Evolutionary conservation across 2,329 filamentous ascomycete species (phyloP).

Genomic region (Nectriaceae sp.): DNA sequence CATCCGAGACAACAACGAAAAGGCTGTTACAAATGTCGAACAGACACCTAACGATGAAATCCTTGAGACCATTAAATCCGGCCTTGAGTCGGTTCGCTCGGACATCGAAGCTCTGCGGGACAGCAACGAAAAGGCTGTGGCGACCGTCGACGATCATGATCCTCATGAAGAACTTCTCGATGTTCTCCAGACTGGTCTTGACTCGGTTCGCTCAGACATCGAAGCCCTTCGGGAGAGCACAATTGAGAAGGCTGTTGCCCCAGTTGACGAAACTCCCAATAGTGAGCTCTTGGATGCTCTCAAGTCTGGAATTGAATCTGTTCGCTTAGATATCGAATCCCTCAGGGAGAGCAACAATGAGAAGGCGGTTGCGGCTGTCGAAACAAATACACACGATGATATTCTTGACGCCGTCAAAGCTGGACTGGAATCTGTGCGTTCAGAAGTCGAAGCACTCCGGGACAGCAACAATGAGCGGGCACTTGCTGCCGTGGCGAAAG

Average conservation of each 20-base stretch:
- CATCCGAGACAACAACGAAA: constrained; percentile 66
- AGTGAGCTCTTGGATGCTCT: constrained; percentile 80
- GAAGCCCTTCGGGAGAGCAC: constrained; percentile 67
- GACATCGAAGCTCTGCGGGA: constrained; percentile 75
- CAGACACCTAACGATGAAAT: constrained; percentile 80
- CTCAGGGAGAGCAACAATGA: constrained; percentile 60
- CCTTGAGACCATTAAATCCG: constrained; percentile 75
- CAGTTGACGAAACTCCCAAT: constrained; percentile 56
- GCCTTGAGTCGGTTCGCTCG: constrained; percentile 67
- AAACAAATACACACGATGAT: constrained; percentile 70
- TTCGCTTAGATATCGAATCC: constrained; percentile 57
- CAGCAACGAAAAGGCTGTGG: constrained; percentile 52
- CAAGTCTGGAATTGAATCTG: constrained; percentile 70
- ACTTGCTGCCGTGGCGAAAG: constrained; percentile 41
- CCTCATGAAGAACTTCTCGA: constrained; percentile 83
- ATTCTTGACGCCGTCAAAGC: constrained; percentile 79
- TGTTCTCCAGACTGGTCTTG: constrained; percentile 76
- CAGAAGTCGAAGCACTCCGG: constrained; percentile 73
- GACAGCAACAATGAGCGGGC: constrained; percentile 50
- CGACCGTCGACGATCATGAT: constrained; percentile 69
- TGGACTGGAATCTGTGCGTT: constrained; percentile 68
- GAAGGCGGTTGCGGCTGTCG: constrained; percentile 40
- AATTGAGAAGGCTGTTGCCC: constrained; percentile 67
- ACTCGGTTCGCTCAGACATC: constrained; percentile 71
- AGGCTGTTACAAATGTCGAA: constrained; percentile 61